A percentile compares a stretch with the other conserved stretches of the same genome.
phyloP scores from a whole-genome alignment of 2,329 filamentous ascomycete species.

The Fusarium sp. region DNA sequence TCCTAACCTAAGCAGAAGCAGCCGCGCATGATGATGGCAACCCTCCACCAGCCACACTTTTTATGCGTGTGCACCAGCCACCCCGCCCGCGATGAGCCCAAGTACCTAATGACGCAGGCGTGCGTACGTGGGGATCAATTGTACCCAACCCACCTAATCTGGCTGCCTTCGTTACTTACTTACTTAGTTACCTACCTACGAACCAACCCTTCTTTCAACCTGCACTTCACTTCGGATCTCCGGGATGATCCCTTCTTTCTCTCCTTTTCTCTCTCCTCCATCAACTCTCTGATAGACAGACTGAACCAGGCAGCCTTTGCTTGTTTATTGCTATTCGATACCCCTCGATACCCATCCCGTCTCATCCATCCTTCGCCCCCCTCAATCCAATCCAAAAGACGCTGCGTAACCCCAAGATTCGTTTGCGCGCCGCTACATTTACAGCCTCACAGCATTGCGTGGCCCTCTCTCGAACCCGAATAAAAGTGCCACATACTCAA shows the following conservation, averaged over 20 bases:
- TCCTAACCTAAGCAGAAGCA: not conserved
- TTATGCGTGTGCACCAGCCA: constrained; percentile 37
- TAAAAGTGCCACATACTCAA: not conserved
- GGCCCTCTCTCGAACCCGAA: not conserved
- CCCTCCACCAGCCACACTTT: constrained; percentile 3
- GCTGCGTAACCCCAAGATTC: constrained; percentile 6
- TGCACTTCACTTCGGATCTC: constrained; percentile 28
- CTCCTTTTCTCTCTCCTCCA: constrained; percentile 11
- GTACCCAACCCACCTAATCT: constrained; percentile 29
- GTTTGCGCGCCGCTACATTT: constrained; percentile 1
- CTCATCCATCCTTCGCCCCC: not conserved
- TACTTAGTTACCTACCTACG: not conserved
- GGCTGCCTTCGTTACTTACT: not conserved
- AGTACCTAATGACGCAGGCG: not conserved
- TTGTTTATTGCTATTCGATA: constrained; percentile 30
- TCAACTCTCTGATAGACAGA: not conserved
- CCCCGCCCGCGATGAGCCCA: constrained; percentile 8
- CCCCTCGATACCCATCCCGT: constrained; percentile 3
- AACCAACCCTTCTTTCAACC: constrained; percentile 9
- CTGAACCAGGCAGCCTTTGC: constrained; percentile 11
- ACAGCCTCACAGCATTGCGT: not conserved
- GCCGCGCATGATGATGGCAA: not conserved
- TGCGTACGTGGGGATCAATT: not conserved
- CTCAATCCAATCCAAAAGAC: not conserved
- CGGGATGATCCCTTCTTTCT: constrained; percentile 16